Percentiles rank a stretch among this genome's conserved stretches.
phyloP scores from a whole-genome alignment of 2,329 filamentous ascomycete genomes.

The Dryadomyces sulphureus region DNA sequence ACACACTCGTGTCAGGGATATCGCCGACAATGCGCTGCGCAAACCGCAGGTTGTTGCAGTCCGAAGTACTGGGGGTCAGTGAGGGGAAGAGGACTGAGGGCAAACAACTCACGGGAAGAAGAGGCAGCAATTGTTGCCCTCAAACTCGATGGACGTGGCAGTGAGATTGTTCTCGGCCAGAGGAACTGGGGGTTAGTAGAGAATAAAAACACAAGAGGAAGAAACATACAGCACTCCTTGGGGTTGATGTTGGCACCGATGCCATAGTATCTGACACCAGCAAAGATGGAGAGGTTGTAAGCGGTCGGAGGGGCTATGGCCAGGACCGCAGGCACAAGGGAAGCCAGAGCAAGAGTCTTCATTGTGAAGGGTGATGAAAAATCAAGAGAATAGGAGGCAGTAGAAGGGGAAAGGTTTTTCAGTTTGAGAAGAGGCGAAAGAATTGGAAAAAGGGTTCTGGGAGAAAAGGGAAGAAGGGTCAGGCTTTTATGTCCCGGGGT shows the following conservation, averaged over 20 bases:
- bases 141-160: slow-evolving; percentile 1
- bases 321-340: too few species aligned
- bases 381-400: too few species aligned
- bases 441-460: too few species aligned
- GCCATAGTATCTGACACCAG: background rate
- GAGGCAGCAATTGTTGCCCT: slow-evolving; percentile 5
- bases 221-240: background rate
- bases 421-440: too few species aligned
- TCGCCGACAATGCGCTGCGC: slow-evolving; percentile 7
- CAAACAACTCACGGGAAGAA: slow-evolving; percentile 4
- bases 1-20: background rate
- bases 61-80: background rate
- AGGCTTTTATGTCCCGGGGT: too few species aligned
- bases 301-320: background rate
- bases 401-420: too few species aligned
- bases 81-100: background rate
- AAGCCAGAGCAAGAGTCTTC: too few species aligned
- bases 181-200: background rate
- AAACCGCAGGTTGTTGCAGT: background rate
- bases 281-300: slow-evolving; percentile 1
- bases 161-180: background rate
- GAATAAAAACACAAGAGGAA: background rate
- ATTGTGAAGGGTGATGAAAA: too few species aligned
- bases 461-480: too few species aligned
- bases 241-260: background rate